These are phyloP conservation scores for Microthyrium microscopicum DNA, from an alignment of 2,329 filamentous ascomycete genomes.

Conservation along the genomic window DNA sequence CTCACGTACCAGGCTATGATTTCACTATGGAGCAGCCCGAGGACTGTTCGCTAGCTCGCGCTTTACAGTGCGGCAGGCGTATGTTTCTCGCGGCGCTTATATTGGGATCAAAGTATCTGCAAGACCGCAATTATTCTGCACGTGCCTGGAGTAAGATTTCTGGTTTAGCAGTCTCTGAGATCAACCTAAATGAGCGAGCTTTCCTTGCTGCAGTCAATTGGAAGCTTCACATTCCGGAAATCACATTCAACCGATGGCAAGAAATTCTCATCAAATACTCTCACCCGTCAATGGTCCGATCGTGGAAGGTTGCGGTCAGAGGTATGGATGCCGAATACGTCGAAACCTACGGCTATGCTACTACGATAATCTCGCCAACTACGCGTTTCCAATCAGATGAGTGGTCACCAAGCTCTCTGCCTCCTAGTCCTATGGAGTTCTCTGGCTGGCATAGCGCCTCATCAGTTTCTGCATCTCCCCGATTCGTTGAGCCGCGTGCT, in stretches of 20 bases:
- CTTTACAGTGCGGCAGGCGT: conserved; percentile 84
- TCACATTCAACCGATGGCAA: conserved; percentile 82
- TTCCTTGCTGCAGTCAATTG: conserved; percentile 84
- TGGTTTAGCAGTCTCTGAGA: conserved; percentile 80
- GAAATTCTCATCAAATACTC: conserved; percentile 72
- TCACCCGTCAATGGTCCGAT: conserved; percentile 17
- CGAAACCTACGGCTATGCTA: too few species aligned
- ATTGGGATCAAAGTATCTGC: conserved; percentile 90
- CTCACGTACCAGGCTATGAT: conserved; percentile 66
- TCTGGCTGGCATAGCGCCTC: background rate
- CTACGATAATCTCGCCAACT: too few species aligned
- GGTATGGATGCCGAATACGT: too few species aligned
- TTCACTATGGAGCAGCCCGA: conserved; percentile 74
- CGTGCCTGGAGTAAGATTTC: conserved; percentile 99
- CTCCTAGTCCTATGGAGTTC: conserved; percentile 8
- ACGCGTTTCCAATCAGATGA: background rate
- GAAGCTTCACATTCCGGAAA: conserved; percentile 85
- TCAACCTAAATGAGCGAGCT: conserved; percentile 90
- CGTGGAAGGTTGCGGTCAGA: conserved; percentile 22
- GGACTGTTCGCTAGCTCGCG: conserved; percentile 54
- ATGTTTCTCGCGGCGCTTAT: conserved; percentile 96
- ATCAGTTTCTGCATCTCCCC: conserved; percentile 23
- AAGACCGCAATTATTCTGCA: conserved; percentile 94
- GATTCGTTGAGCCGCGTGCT: conserved; percentile 34
- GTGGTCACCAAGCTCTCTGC: too few species aligned